A percentile compares a stretch with the other conserved stretches of the same genome.
Evolutionary conservation across 2,329 filamentous ascomycete genomes (phyloP).

Genomic region (Lasiodiplodia theobromae): DNA sequence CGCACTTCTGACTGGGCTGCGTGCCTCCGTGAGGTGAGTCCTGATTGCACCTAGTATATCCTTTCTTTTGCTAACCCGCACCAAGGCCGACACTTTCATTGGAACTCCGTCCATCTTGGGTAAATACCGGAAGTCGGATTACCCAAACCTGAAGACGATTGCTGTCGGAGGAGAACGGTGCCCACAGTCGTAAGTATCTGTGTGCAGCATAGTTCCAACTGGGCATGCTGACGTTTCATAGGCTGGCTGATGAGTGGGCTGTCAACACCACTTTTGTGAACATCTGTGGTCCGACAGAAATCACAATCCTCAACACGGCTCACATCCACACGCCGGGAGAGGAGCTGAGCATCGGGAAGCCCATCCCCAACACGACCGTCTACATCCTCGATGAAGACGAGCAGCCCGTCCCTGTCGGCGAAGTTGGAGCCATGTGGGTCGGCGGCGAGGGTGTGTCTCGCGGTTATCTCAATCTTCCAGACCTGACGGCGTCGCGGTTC

Average conservation of each 20-base stretch:
- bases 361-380: slow-evolving; percentile 64
- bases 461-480: slow-evolving; percentile 63
- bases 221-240: slow-evolving; percentile 28
- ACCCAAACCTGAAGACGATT: slow-evolving; percentile 60
- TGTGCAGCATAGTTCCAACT: not conserved
- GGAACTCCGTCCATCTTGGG: slow-evolving; percentile 63
- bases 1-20: slow-evolving; percentile 59
- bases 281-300: slow-evolving; percentile 67
- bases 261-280: slow-evolving; percentile 52
- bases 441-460: slow-evolving; percentile 63
- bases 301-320: slow-evolving; percentile 66
- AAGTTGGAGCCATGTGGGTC: slow-evolving; percentile 64
- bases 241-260: slow-evolving; percentile 65
- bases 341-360: slow-evolving; percentile 61
- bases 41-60: not conserved
- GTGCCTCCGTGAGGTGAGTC: slow-evolving; percentile 54
- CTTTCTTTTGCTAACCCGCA: not conserved
- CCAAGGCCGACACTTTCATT: slow-evolving; percentile 60
- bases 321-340: slow-evolving; percentile 57
- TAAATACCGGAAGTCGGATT: slow-evolving; percentile 56
- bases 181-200: slow-evolving; percentile 49
- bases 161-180: slow-evolving; percentile 65
- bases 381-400: slow-evolving; percentile 61
- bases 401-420: slow-evolving; percentile 56
- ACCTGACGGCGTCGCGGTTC: slow-evolving; percentile 60